Conservation (phyloP, 179 eudicot genomes). For the Spergularia azorica region DNA sequence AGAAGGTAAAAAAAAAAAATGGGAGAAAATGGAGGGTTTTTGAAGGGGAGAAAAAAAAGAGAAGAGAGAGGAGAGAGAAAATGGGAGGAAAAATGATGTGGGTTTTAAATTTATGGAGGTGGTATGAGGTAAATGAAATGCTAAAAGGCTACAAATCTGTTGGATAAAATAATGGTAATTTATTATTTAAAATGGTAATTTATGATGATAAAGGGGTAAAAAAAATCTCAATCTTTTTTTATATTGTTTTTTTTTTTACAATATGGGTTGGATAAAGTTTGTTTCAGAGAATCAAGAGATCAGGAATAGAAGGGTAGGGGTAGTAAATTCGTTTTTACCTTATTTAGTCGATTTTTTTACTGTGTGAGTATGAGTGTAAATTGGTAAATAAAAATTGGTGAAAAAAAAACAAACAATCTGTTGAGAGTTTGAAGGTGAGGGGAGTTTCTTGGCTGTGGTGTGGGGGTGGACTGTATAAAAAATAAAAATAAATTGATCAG, state of each 20-base stretch:
- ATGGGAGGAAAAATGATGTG: constrained; percentile 13
- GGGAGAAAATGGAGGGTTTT: constrained; percentile 13
- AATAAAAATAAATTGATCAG: too few relatives aligned
- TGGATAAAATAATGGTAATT: constrained; percentile 27
- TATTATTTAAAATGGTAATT: constrained; percentile 2
- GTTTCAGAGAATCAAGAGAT: too few relatives aligned
- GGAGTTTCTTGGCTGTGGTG: background rate
- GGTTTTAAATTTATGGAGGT: constrained; percentile 29
- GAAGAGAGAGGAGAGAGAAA: constrained; percentile 11
- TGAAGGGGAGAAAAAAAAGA: constrained; percentile 8
- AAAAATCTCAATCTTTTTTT: background rate
- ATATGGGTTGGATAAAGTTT: too few relatives aligned
- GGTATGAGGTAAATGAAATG: constrained; percentile 7
- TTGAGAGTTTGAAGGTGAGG: background rate
- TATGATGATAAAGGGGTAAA: background rate
- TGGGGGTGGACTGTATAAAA: background rate
- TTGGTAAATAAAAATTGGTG: too few relatives aligned
- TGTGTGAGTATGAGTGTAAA: too few relatives aligned
- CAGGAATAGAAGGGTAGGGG: too few relatives aligned
- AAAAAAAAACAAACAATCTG: background rate
- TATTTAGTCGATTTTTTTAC: too few relatives aligned
- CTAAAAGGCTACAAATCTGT: constrained; percentile 19
- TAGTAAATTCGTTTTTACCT: too few relatives aligned
- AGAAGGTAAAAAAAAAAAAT: constrained; percentile 9
- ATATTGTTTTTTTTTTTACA: background rate